Evolutionary conservation across 2,329 filamentous ascomycete species (phyloP).

Genomic region (Fusarium penzigii): DNA sequence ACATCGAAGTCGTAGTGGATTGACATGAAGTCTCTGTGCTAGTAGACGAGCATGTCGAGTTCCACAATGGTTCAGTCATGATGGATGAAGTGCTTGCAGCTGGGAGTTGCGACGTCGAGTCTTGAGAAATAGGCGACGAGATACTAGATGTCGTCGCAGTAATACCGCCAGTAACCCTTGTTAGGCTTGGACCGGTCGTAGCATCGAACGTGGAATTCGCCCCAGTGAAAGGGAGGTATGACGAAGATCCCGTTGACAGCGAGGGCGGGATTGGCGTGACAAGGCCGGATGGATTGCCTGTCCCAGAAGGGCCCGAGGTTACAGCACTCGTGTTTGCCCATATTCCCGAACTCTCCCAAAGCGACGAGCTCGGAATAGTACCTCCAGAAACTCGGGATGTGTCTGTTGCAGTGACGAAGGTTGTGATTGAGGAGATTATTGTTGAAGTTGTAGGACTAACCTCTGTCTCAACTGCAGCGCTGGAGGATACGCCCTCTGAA

Average conservation of each 20-base stretch:
- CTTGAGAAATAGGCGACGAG: conserved; percentile 10
- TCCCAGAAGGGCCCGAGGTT: conserved; percentile 8
- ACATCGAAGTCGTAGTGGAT: conserved; percentile 15
- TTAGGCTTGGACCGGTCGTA: not conserved
- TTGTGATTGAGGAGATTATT: conserved; percentile 4
- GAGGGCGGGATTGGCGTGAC: conserved; percentile 3
- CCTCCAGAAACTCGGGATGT: conserved; percentile 19
- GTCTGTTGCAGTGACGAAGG: conserved; percentile 9
- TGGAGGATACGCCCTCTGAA: not conserved
- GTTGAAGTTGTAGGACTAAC: conserved; percentile 17
- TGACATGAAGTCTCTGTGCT: conserved; percentile 14
- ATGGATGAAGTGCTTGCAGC: conserved; percentile 6
- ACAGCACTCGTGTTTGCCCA: conserved; percentile 21
- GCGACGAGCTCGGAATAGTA: conserved; percentile 7
- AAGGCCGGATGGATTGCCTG: conserved; percentile 6
- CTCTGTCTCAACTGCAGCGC: not conserved
- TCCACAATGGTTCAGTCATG: conserved; percentile 4
- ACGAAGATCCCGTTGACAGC: not conserved
- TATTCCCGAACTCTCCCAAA: conserved; percentile 6
- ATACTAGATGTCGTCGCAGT: conserved; percentile 9
- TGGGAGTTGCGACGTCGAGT: conserved; percentile 16
- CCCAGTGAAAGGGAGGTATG: not conserved
- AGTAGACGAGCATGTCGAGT: conserved; percentile 9
- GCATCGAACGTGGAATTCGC: conserved; percentile 4
- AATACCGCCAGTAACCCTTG: conserved; percentile 8